Conservation (phyloP, 2,329 filamentous ascomycete species). For the Pseudogymnoascus verrucosus region DNA sequence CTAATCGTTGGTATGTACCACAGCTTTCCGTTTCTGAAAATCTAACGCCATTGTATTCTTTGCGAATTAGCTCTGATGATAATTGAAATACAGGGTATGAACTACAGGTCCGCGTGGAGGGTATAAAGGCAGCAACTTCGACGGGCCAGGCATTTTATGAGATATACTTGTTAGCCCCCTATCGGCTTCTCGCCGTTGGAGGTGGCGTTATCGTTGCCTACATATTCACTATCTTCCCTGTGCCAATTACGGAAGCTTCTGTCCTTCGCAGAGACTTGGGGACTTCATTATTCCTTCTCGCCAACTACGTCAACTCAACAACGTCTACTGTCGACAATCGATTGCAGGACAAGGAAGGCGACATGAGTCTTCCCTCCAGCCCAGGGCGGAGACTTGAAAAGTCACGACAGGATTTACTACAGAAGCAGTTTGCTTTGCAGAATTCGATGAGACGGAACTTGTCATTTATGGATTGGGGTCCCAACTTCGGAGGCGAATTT, state of each 20-base stretch:
- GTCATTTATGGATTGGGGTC: slow-evolving; percentile 58
- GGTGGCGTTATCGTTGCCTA: slow-evolving; percentile 61
- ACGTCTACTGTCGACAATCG: slow-evolving; percentile 53
- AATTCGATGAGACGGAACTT: slow-evolving; percentile 52
- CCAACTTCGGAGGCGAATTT: slow-evolving; percentile 62
- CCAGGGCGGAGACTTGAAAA: slow-evolving; percentile 16
- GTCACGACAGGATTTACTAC: slow-evolving; percentile 41
- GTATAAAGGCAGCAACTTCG: slow-evolving; percentile 40
- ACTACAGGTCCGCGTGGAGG: slow-evolving; percentile 34
- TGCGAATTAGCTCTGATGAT: not conserved
- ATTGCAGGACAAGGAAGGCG: slow-evolving; percentile 35
- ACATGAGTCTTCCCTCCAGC: slow-evolving; percentile 25
- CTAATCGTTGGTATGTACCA: slow-evolving; percentile 17
- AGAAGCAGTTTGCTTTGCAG: slow-evolving; percentile 55
- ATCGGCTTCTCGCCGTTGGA: slow-evolving; percentile 57
- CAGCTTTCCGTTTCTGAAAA: not conserved
- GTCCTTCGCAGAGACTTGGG: slow-evolving; percentile 59
- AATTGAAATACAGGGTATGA: slow-evolving; percentile 12
- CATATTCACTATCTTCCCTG: slow-evolving; percentile 68
- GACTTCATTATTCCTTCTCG: slow-evolving; percentile 59
- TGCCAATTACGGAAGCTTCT: slow-evolving; percentile 61
- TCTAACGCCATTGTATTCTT: not conserved
- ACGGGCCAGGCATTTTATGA: slow-evolving; percentile 61
- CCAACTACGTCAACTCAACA: slow-evolving; percentile 64
- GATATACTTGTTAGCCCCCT: slow-evolving; percentile 59